phyloP scores from a whole-genome alignment of 2,329 filamentous ascomycete genomes.

The Ophiostoma perfectum region DNA sequence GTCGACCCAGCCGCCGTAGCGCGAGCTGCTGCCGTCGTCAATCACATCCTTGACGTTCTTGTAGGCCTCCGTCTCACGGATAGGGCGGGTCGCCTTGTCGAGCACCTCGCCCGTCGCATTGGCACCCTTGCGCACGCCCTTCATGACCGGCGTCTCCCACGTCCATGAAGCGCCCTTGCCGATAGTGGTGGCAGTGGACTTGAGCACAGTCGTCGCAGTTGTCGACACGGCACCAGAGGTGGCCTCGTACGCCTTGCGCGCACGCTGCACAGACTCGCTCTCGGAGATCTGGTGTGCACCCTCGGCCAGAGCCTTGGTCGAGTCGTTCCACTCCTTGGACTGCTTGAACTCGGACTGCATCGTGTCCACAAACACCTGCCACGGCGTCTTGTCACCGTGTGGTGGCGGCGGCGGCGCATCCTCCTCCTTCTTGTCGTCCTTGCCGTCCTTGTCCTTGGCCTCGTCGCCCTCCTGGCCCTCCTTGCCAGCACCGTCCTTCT shows the following conservation, averaged over 20 bases:
- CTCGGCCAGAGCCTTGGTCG: conserved; percentile 86
- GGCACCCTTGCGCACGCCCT: conserved; percentile 81
- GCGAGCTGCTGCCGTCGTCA: conserved; percentile 90
- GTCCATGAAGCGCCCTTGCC: conserved; percentile 93
- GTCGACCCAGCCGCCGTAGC: conserved; percentile 94
- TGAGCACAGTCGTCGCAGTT: conserved; percentile 73
- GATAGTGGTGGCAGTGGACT: conserved; percentile 77
- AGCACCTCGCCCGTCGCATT: conserved; percentile 79
- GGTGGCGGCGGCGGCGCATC: conserved; percentile 81
- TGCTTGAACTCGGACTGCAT: conserved; percentile 89
- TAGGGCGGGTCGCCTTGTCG: conserved; percentile 90
- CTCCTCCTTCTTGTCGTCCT: conserved; percentile 47
- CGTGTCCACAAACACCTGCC: conserved; percentile 99
- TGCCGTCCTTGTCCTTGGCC: conserved; percentile 44
- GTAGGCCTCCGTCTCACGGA: conserved; percentile 89
- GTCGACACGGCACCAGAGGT: conserved; percentile 77
- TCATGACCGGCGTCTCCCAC: conserved; percentile 91
- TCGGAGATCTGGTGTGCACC: conserved; percentile 88
- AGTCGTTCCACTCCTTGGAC: conserved; percentile 99
- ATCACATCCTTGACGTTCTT: conserved; percentile 94
- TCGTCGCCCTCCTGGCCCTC: conserved; percentile 37
- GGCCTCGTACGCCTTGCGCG: conserved; percentile 78
- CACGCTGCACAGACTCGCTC: conserved; percentile 82
- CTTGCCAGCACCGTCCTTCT: conserved; percentile 33
- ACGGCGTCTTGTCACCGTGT: conserved; percentile 95